Conservation (phyloP, 208 protist species). For the Porcisia hertigi region DNA sequence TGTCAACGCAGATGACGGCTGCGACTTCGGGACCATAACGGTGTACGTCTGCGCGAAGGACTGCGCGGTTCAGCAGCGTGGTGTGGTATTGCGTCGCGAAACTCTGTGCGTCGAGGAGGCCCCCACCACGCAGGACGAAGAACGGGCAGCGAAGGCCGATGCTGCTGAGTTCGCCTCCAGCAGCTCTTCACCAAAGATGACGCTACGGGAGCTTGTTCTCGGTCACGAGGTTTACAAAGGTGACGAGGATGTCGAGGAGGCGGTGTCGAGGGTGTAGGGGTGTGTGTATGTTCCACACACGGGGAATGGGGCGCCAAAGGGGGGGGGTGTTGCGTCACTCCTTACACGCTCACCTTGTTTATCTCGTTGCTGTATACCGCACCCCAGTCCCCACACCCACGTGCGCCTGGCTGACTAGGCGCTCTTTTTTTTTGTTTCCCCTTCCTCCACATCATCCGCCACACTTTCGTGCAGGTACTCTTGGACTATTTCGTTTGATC, state of each 20-base stretch:
- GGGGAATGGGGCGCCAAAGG: neutral
- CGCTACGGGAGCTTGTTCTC: constrained; percentile 27
- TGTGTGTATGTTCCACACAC: neutral
- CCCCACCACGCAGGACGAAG: constrained; percentile 35
- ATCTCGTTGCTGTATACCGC: neutral
- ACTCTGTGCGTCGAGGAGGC: constrained; percentile 66
- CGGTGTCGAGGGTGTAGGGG: neutral
- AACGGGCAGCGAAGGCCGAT: constrained; percentile 21
- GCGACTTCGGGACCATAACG: constrained; percentile 81
- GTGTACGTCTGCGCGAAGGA: constrained; percentile 72
- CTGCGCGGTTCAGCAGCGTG: constrained; percentile 42
- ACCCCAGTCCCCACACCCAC: neutral
- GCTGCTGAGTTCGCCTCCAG: constrained; percentile 9
- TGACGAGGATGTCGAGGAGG: constrained; percentile 6
- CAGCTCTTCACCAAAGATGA: constrained; percentile 10
- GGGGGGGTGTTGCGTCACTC: neutral
- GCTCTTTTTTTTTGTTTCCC: neutral
- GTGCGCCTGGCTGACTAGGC: neutral
- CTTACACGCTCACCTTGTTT: neutral
- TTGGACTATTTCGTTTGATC: neutral
- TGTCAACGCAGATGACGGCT: constrained; percentile 51
- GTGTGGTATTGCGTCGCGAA: constrained; percentile 59
- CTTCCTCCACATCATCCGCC: neutral
- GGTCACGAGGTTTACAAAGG: constrained; percentile 1
- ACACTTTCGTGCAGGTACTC: neutral